A percentile compares a stretch with the other conserved stretches of the same genome.
Conservation (phyloP, 768 basidiomycete genomes). For the Termitomyces sp. region DNA sequence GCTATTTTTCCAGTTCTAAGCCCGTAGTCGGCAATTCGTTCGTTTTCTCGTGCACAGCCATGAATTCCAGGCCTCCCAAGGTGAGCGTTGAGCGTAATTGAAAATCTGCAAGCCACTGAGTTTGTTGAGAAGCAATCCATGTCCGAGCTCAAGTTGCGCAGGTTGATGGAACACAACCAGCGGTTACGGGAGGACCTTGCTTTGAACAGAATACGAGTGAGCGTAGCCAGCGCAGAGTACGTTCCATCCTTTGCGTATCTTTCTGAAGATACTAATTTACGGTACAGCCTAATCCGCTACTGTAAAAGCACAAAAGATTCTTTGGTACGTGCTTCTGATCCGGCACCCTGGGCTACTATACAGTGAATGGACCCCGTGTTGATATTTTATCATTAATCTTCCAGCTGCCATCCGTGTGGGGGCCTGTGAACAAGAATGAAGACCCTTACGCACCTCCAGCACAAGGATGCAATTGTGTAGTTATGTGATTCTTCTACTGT, state of each 20-base stretch:
- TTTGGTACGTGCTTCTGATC: conserved; percentile 51
- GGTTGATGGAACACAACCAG: conserved; percentile 92
- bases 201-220: conserved; percentile 85
- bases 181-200: conserved; percentile 86
- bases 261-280: conserved; percentile 4
- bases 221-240: conserved; percentile 87
- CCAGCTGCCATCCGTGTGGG: conserved; percentile 94
- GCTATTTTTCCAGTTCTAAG: conserved; percentile 6
- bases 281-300: conserved; percentile 80
- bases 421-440: conserved; percentile 82
- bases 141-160: conserved; percentile 94
- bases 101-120: conserved; percentile 4
- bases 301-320: conserved; percentile 93
- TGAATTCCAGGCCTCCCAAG: conserved; percentile 78
- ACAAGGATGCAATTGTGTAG: conserved; percentile 64
- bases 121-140: conserved; percentile 68
- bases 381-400: conserved; percentile 12
- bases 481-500: conserved; percentile 51
- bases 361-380: conserved; percentile 1
- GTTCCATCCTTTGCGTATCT: conserved; percentile 22
- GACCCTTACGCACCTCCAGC: conserved; percentile 90
- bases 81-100: conserved; percentile 27
- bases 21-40: conserved; percentile 17
- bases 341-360: conserved; percentile 1
- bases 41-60: conserved; percentile 29